A percentile compares a stretch with the other conserved stretches of the same genome.
These are phyloP conservation scores for Forsythia viridissima DNA, from an alignment of 257 asterid species.

Conservation along the genomic window DNA sequence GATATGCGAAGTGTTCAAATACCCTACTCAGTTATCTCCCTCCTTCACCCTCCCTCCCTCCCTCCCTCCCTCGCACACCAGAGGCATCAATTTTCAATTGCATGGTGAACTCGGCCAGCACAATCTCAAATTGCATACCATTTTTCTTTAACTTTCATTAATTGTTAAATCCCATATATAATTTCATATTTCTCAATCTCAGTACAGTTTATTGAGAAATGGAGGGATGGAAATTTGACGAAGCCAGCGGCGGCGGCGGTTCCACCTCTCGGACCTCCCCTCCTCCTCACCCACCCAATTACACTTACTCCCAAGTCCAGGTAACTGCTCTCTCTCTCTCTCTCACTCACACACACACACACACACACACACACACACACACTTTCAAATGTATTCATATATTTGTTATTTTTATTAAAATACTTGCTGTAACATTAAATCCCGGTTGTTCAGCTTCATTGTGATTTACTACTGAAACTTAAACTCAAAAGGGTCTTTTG, in stretches of 20 bases:
- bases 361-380: not conserved
- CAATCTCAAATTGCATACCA: not conserved
- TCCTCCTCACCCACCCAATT: conserved; percentile 48
- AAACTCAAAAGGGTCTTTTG: not conserved
- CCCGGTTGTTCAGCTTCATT: not conserved
- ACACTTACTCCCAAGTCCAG: conserved; percentile 39
- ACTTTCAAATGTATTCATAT: too few relatives aligned
- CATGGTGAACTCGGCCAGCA: not conserved
- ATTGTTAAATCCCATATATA: not conserved
- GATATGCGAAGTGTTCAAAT: conserved; percentile 2
- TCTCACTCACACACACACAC: not conserved
- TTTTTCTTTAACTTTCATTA: not conserved
- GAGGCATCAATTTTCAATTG: not conserved
- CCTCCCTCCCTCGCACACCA: not conserved
- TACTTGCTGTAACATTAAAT: not conserved
- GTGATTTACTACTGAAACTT: not conserved
- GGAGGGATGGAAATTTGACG: conserved; percentile 48
- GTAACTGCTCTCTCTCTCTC: conserved; percentile 11
- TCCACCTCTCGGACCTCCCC: conserved; percentile 17
- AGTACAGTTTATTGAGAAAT: conserved; percentile 24
- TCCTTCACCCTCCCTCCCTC: too few relatives aligned
- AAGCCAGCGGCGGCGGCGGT: conserved; percentile 38
- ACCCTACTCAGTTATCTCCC: not conserved
- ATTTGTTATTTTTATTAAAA: not conserved
- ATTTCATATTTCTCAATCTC: not conserved